phyloP scores from a whole-genome alignment of 495 filamentous ascomycete species.

The Penicillium turbatum region DNA sequence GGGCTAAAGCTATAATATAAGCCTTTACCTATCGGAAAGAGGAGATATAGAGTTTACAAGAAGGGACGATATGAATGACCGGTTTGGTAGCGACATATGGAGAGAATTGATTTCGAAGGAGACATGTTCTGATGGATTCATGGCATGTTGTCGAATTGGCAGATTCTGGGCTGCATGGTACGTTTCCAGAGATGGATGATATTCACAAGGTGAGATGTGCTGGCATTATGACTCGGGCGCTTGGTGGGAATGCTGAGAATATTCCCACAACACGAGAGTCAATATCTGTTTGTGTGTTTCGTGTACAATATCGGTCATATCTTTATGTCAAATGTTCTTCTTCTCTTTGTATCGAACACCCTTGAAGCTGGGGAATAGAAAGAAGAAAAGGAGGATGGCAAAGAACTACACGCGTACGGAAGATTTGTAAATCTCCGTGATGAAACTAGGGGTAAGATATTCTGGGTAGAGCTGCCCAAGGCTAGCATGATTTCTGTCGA shows the following conservation, averaged over 20 bases:
- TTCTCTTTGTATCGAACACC: neutral
- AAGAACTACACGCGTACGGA: no score
- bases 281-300: neutral
- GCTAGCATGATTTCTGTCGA: no score
- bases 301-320: neutral
- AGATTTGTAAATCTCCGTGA: no score
- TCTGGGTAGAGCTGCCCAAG: no score
- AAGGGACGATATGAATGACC: neutral
- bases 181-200: slow-evolving; percentile 1
- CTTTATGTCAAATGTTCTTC: neutral
- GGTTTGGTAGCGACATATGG: neutral
- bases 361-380: neutral
- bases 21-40: neutral
- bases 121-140: neutral
- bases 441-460: no score
- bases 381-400: neutral
- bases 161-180: neutral
- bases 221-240: neutral
- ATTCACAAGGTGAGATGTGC: neutral
- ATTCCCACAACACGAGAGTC: neutral
- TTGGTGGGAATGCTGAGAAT: neutral
- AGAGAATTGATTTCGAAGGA: neutral
- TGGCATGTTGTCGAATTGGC: neutral
- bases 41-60: neutral
- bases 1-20: neutral